A percentile compares a stretch with the other conserved stretches of the same genome.
Evolutionary conservation across 768 basidiomycete species (phyloP).

Genomic region (Xerocomellus amylosporus): DNA sequence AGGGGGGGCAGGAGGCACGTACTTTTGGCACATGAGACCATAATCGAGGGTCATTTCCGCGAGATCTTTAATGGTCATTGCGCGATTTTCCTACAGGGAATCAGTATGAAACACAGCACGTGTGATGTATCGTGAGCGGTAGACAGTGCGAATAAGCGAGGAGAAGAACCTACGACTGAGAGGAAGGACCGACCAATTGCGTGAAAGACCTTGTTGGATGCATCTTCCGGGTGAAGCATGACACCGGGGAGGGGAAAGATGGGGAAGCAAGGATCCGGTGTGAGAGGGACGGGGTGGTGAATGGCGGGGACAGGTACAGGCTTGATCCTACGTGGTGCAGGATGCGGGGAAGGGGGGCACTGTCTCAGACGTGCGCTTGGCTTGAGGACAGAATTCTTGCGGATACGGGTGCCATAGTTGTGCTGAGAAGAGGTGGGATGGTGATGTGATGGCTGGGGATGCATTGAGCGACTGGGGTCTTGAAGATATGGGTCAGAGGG

Average conservation of each 20-base stretch:
- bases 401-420: conserved; percentile 54
- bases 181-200: conserved; percentile 72
- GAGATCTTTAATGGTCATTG: conserved; percentile 85
- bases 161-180: conserved; percentile 56
- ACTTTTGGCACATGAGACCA: conserved; percentile 78
- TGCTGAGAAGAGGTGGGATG: conserved; percentile 22
- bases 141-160: conserved; percentile 7
- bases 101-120: conserved; percentile 13
- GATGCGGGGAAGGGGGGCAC: conserved; percentile 38
- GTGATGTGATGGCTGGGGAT: conserved; percentile 10
- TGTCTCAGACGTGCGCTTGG: conserved; percentile 52
- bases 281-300: conserved; percentile 17
- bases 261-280: conserved; percentile 28
- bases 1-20: conserved; percentile 26
- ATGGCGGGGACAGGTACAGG: conserved; percentile 27
- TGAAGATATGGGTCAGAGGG: conserved; percentile 16
- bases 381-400: conserved; percentile 50
- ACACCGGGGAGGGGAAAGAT: conserved; percentile 61
- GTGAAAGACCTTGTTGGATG: conserved; percentile 65
- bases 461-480: conserved; percentile 14
- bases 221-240: conserved; percentile 73
- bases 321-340: conserved; percentile 33
- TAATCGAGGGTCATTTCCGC: conserved; percentile 64
- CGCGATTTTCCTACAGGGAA: conserved; percentile 62
- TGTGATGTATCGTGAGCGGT: conserved; percentile 16